Base-by-base conservation (phyloP, 192 early-diverging fungal genomes). In the Coemansia sp. region DNA sequence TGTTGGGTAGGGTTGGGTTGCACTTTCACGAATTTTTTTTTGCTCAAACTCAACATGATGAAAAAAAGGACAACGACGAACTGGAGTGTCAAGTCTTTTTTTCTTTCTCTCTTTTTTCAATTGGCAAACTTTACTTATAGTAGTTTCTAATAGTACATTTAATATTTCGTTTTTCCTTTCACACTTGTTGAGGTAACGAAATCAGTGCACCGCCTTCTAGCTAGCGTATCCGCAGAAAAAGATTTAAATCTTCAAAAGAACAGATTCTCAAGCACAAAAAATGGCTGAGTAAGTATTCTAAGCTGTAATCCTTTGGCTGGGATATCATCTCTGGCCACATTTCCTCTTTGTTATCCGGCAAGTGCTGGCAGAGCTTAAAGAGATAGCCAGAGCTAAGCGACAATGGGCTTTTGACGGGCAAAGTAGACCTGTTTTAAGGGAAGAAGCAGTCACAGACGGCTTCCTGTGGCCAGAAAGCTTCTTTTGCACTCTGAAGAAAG, bases 261-360 rank as follows among this genome's bases (percentile, higher is more conserved):
- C 19, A 59, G 14, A 38, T 25, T 40, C 42, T 12, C 40, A 44
- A 20, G 45, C 60, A 12, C 43, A 39, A 75, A 68, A 60, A 60
- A 83, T 77, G 75, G 67, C 80, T 45, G 80, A 83, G 80, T 83
- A 83, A 83, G 80, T 83, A 77, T 62, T 25, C 19, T 19, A 16
- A 14, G 25, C 51, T 54, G 19, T 25, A 25, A 25, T 10, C 22
- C 7, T 25, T 32, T 32, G 32, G 32, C 32, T 4, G 32, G 4
- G 32, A 32, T 32, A 32, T 32, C 32, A 2, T 37, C 5, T 64
- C 19, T 45, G 2, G 12, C 25, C 32, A 32, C 32, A 32, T 32
- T 32, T 4, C 10, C 13, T 25, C 61, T 43, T 19, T 22, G 46
- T 11, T 38, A 40, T 16, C 53, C 14, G 49, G 5, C 39, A 19